Evolutionary conservation across 768 basidiomycete genomes (phyloP).

Genomic region (Leucosporidium scottii): DNA sequence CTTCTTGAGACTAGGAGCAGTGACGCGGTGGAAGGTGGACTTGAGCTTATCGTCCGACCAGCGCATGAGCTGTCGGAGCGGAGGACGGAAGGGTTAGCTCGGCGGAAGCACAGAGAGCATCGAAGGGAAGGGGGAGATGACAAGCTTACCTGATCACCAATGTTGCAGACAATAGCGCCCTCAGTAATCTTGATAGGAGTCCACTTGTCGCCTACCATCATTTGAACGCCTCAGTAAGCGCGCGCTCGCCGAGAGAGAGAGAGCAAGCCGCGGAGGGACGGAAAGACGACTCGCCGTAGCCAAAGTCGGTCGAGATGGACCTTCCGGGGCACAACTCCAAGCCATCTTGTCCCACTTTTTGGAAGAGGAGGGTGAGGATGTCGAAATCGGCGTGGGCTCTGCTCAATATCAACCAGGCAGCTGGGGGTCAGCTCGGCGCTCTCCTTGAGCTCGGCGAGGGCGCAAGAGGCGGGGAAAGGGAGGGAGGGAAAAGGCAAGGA

Average conservation of each 20-base stretch:
- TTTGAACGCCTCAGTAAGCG: too few species aligned
- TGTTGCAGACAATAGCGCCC: slow-evolving; percentile 39
- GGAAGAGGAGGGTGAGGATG: slow-evolving; percentile 40
- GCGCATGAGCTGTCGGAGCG: slow-evolving; percentile 27
- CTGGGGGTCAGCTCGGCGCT: not conserved
- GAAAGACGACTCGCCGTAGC: slow-evolving; percentile 8
- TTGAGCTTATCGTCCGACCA: slow-evolving; percentile 40
- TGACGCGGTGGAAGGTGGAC: slow-evolving; percentile 40
- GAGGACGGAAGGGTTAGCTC: not conserved
- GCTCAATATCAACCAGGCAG: not conserved
- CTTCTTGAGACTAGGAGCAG: slow-evolving; percentile 24
- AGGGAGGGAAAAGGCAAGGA: too few species aligned
- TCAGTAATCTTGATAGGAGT: slow-evolving; percentile 29
- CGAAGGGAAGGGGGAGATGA: not conserved
- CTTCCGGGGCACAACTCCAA: slow-evolving; percentile 40
- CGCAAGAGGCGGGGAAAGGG: too few species aligned
- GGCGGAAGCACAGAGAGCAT: slow-evolving; percentile 15
- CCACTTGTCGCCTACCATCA: slow-evolving; percentile 34
- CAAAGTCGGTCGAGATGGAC: slow-evolving; percentile 37
- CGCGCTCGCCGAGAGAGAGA: too few species aligned
- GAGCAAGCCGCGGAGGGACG: too few species aligned
- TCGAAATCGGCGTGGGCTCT: slow-evolving; percentile 39
- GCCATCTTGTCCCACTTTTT: slow-evolving; percentile 37
- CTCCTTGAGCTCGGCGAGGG: not conserved
- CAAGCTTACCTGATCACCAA: slow-evolving; percentile 16